Conservation (phyloP, 169 alveolate genomes). For the Toxoplasma gondii region DNA sequence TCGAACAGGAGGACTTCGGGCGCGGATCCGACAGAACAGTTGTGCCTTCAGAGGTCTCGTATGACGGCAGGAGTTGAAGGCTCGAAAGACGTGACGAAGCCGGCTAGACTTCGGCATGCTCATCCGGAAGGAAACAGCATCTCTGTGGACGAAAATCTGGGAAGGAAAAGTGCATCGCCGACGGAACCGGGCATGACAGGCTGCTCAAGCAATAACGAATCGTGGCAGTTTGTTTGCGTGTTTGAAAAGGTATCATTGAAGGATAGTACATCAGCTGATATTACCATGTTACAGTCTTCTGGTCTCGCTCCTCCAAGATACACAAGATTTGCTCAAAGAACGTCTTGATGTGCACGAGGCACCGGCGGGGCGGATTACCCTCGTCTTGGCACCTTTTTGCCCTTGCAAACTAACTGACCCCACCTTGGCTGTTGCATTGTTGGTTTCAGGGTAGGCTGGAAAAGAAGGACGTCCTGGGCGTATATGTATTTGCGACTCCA, state of each 20-base stretch:
- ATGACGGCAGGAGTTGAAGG: too few species aligned
- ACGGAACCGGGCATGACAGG: not conserved
- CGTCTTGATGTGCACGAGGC: too few species aligned
- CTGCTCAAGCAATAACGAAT: not conserved
- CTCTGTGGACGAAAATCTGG: not conserved
- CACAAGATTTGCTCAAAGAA: too few species aligned
- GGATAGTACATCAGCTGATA: not conserved
- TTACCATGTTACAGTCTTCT: not conserved
- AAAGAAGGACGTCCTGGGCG: not conserved
- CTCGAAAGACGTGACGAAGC: not conserved
- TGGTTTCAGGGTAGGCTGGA: not conserved
- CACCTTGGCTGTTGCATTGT: not conserved
- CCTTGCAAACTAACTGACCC: not conserved
- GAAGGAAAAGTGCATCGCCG: not conserved
- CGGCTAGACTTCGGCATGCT: not conserved
- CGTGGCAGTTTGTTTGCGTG: not conserved
- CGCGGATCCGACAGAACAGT: too few species aligned
- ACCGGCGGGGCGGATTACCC: not conserved
- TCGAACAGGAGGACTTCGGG: too few species aligned
- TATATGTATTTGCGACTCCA: not conserved
- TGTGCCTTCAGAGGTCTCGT: too few species aligned
- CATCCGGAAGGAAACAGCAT: not conserved
- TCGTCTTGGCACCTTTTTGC: not conserved
- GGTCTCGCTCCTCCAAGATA: not conserved
- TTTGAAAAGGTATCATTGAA: not conserved